Evolutionary conservation across 257 asterid species (phyloP).

Genomic region (Gentiana macrophylla): DNA sequence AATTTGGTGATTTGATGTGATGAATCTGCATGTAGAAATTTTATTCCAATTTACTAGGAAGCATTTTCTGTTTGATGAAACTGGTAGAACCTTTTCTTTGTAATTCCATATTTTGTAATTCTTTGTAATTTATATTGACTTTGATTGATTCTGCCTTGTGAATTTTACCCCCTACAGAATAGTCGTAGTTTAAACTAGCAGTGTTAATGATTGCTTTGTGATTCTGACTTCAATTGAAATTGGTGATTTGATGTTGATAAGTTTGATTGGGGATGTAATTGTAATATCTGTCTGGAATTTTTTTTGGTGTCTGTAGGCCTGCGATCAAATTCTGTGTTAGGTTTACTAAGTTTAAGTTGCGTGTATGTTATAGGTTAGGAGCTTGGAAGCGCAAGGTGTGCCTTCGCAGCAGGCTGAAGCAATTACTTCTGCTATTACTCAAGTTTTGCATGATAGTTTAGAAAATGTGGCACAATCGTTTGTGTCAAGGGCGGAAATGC

Average conservation of each 20-base stretch:
- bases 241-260: too few species aligned
- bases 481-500: conserved; percentile 46
- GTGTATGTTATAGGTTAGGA: conserved; percentile 32
- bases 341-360: too few species aligned
- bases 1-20: too few species aligned
- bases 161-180: too few species aligned
- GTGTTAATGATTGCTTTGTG: too few species aligned
- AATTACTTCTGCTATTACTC: conserved; percentile 46
- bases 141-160: too few species aligned
- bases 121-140: too few species aligned
- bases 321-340: background rate
- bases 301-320: background rate
- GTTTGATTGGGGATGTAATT: background rate
- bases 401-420: conserved; percentile 59
- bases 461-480: conserved; percentile 39
- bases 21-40: too few species aligned
- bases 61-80: background rate
- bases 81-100: background rate
- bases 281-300: background rate
- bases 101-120: background rate
- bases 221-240: too few species aligned
- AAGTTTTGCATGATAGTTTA: conserved; percentile 45
- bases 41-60: too few species aligned
- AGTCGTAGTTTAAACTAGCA: too few species aligned
- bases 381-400: conserved; percentile 53